These are phyloP conservation scores for Casaregolazyma lundiana DNA, from an alignment of 1,139 yeast species.

Conservation along the genomic window DNA sequence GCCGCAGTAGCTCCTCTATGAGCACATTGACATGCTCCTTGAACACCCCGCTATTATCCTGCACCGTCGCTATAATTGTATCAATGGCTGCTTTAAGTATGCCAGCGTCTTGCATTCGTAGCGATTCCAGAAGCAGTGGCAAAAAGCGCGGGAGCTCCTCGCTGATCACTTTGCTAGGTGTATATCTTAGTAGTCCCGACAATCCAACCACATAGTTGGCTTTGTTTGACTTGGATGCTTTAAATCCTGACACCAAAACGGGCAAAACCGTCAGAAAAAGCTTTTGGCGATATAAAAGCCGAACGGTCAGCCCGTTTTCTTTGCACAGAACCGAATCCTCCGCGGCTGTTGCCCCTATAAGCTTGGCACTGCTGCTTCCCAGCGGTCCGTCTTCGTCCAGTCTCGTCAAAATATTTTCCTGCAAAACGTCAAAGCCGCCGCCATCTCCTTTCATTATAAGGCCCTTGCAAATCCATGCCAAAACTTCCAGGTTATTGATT, in stretches of 20 bases:
- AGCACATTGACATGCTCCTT: constrained; percentile 52
- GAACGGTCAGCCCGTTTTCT: constrained; percentile 54
- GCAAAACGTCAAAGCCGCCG: constrained; percentile 40
- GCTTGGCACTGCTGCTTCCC: constrained; percentile 43
- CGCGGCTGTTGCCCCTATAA: constrained; percentile 59
- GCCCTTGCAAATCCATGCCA: constrained; percentile 71
- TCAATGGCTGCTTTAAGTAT: constrained; percentile 56
- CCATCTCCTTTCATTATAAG: constrained; percentile 55
- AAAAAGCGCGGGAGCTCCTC: constrained; percentile 59
- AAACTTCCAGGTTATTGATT: constrained; percentile 45
- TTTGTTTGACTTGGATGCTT: constrained; percentile 23
- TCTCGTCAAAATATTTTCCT: constrained; percentile 37
- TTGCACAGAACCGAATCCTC: constrained; percentile 60
- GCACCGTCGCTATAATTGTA: constrained; percentile 43
- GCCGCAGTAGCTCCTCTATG: constrained; percentile 49
- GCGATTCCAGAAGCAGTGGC: constrained; percentile 67
- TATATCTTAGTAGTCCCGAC: constrained; percentile 60
- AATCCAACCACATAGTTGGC: constrained; percentile 59
- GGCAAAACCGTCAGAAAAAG: constrained; percentile 50
- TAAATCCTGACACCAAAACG: constrained; percentile 29
- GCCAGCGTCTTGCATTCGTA: constrained; percentile 45
- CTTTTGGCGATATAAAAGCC: constrained; percentile 72
- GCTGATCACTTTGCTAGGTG: constrained; percentile 55
- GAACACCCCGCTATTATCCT: constrained; percentile 49
- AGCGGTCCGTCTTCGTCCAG: constrained; percentile 24